Evolutionary conservation across 1,284 basidiomycete species (phyloP).

Genomic region (Albatrellus sp.): DNA sequence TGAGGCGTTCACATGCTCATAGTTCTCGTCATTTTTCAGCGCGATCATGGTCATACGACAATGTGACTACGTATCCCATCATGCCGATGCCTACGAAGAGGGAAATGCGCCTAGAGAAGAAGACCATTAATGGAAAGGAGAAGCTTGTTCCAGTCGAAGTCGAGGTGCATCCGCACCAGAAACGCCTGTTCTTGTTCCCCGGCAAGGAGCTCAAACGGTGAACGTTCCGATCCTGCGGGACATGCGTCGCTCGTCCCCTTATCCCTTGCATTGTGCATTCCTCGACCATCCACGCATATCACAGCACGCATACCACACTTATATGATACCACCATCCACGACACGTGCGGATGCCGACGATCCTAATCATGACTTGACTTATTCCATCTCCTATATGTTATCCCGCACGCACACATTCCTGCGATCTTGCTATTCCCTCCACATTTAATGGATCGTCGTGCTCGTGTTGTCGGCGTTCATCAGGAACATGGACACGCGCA

Average conservation of each 20-base stretch:
- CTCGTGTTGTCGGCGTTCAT: conserved; percentile 1
- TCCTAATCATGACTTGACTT: conserved; percentile 5
- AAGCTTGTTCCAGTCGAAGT: conserved; percentile 37
- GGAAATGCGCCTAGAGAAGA: conserved; percentile 35
- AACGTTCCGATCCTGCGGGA: not conserved
- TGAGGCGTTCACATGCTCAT: conserved; percentile 8
- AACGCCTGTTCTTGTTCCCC: conserved; percentile 38
- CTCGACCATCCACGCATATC: conserved; percentile 1
- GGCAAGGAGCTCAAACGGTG: conserved; percentile 15
- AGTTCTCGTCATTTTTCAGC: conserved; percentile 20
- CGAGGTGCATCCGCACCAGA: conserved; percentile 31
- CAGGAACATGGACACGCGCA: not conserved
- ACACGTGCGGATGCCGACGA: conserved; percentile 1
- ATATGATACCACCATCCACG: conserved; percentile 4
- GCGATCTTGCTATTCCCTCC: not conserved
- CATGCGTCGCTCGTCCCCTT: conserved; percentile 1
- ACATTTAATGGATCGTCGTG: conserved; percentile 4
- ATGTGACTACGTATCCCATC: conserved; percentile 49
- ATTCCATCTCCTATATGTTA: conserved; percentile 1
- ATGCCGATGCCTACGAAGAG: conserved; percentile 43
- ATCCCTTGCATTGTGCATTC: conserved; percentile 1
- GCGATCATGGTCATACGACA: conserved; percentile 62
- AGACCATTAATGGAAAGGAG: conserved; percentile 39
- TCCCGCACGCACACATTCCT: not conserved
- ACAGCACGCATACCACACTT: conserved; percentile 2